phyloP scores from a whole-genome alignment of 148 eudicot genomes.

The Polygonum aviculare region DNA sequence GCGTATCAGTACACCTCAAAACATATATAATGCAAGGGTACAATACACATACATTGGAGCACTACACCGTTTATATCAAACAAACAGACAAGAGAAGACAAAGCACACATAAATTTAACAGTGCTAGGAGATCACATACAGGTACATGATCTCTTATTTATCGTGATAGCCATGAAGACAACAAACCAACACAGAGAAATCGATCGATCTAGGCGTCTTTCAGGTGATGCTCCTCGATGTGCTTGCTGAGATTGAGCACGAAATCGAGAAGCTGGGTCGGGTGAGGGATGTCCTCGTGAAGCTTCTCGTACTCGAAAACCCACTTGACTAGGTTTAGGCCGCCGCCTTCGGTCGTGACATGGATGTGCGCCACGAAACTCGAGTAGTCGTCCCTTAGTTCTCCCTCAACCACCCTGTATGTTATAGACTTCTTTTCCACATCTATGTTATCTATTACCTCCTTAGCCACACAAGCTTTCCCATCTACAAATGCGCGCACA shows the following conservation, averaged over 20 bases:
- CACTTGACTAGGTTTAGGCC: not conserved
- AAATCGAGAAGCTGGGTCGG: not conserved
- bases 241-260: constrained; percentile 4
- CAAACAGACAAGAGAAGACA: not conserved
- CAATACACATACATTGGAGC: no score
- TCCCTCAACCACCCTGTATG: constrained; percentile 11
- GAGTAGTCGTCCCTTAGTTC: not conserved
- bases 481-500: not conserved
- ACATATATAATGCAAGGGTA: no score
- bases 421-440: constrained; percentile 1
- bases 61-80: not conserved
- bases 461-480: constrained; percentile 10
- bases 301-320: constrained; percentile 11
- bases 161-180: not conserved
- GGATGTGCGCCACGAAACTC: not conserved
- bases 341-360: not conserved
- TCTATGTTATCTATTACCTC: constrained; percentile 11
- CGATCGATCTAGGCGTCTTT: not conserved
- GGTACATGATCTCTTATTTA: not conserved
- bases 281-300: not conserved
- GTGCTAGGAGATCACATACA: not conserved
- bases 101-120: not conserved
- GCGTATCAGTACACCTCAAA: no score
- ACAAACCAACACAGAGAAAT: not conserved
- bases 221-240: constrained; percentile 7